Conservation (phyloP, 106 monocot species). For the Xerophyta viscosa region DNA sequence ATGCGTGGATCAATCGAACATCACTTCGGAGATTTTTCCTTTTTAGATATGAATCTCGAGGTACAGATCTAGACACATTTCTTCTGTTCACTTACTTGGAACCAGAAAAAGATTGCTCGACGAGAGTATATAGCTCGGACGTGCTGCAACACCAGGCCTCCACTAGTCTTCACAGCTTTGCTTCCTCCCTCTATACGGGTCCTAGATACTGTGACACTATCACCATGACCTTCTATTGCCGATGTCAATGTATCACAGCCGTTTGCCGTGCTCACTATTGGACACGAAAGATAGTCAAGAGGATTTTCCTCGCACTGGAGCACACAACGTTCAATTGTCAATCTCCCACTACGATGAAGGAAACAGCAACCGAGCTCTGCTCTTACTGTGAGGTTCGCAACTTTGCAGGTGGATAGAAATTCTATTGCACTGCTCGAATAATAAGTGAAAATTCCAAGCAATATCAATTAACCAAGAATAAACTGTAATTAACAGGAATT, state of each 20-base stretch:
- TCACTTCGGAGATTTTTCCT: too few species aligned
- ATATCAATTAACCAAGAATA: too few species aligned
- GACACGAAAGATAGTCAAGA: slow-evolving; percentile 84
- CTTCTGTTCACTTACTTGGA: slow-evolving; percentile 51
- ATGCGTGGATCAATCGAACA: too few species aligned
- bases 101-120: slow-evolving; percentile 83
- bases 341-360: slow-evolving; percentile 72
- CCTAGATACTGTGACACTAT: slow-evolving; percentile 60
- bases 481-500: too few species aligned
- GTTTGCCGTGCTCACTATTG: slow-evolving; percentile 81
- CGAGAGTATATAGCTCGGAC: slow-evolving; percentile 87
- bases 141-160: slow-evolving; percentile 62
- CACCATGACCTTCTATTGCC: slow-evolving; percentile 13
- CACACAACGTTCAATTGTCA: slow-evolving; percentile 81
- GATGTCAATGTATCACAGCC: slow-evolving; percentile 11
- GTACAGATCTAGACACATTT: background rate
- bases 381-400: slow-evolving; percentile 79
- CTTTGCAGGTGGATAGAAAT: slow-evolving; percentile 89
- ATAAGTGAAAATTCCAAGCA: too few species aligned
- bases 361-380: slow-evolving; percentile 92
- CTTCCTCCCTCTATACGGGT: slow-evolving; percentile 94
- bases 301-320: slow-evolving; percentile 94
- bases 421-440: slow-evolving; percentile 65
- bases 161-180: slow-evolving; percentile 72
- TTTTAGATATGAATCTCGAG: too few species aligned